Evolutionary conservation across 2,329 filamentous ascomycete genomes (phyloP).

Genomic region (Lecanosticta acicola): DNA sequence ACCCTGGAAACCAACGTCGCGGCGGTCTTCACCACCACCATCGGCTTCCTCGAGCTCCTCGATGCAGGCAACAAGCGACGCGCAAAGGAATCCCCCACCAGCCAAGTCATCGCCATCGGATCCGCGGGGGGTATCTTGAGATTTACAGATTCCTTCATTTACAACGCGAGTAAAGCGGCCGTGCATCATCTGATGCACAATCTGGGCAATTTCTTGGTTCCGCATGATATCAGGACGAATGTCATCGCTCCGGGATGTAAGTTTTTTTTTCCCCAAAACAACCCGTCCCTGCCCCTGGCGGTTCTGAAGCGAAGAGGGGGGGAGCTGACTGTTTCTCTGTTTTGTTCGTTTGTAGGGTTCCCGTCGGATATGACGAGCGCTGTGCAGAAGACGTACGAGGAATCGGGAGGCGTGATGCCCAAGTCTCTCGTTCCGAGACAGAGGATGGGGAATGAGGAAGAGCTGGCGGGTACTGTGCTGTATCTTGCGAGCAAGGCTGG

Average conservation of each 20-base stretch:
- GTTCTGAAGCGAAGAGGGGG: too few species aligned
- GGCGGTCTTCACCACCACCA: constrained; percentile 41
- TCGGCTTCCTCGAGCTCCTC: constrained; percentile 43
- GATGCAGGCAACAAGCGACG: constrained; percentile 41
- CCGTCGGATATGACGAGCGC: constrained; percentile 43
- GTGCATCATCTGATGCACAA: constrained; percentile 44
- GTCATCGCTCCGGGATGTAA: constrained; percentile 40
- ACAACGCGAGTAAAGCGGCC: constrained; percentile 38
- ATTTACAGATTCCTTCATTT: constrained; percentile 6
- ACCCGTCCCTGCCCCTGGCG: too few species aligned
- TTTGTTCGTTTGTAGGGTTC: constrained; percentile 24
- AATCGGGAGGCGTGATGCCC: constrained; percentile 28
- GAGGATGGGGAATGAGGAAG: constrained; percentile 36
- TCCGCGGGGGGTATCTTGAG: constrained; percentile 34
- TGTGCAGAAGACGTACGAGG: constrained; percentile 33
- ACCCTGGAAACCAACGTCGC: constrained; percentile 42
- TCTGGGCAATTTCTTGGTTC: constrained; percentile 38
- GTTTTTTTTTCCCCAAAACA: not conserved
- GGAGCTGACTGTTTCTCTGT: too few species aligned
- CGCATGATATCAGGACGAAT: constrained; percentile 44
- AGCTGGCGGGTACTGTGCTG: constrained; percentile 46
- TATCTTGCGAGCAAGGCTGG: constrained; percentile 49
- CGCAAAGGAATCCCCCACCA: constrained; percentile 35
- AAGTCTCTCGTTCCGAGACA: constrained; percentile 26
- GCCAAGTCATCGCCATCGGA: constrained; percentile 45